Base-by-base conservation (phyloP, 139 green algal species). In the Picocystis salinarum region DNA sequence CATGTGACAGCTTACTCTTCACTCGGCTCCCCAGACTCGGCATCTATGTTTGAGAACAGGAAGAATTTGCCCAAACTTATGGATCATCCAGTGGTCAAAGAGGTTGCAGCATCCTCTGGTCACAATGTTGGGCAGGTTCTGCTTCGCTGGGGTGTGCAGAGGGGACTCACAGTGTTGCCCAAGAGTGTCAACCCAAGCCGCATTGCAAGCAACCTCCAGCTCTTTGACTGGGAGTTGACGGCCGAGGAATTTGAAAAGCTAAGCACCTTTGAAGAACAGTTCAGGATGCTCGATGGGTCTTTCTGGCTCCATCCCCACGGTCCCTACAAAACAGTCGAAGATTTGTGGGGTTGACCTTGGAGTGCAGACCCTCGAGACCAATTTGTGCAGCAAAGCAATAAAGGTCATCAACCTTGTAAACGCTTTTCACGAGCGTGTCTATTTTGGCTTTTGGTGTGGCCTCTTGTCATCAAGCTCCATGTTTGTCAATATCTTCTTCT, bases 1-100 rank as follows among this genome's bases (percentile, higher is more conserved):
- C 85, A 93, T 46, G 59, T 95, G 9, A 91, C 80, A 2, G 80
- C 80, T 3, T 94, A 85, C 69, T 80, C 67, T 2, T 80, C 85
- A 0, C 65, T 95, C 28, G 85, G 83, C 6, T 76, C 69, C 1
- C 74, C 74, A 2, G 80, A 89, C 60, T 80, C 56, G 34, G 70
- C 69, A 6, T 50, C 62, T 17, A 72, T 87, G 41, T 73, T 79
- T 49, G 53, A 63, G 29, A 52, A 71, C 23, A 52, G 48, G 15
- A 39, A 59, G n/a, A 48, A 69, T 24, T 45, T 48, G 13, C 59
- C 61, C 13, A 52, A 34, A 10, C 59, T 80, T 27, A 50, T 91
- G 50, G 22, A 79, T 29, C 73, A 93, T 24, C 40, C 52, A 0
- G 34, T 34, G 1, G 60, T 94, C 5, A 28, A 62, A 33, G 41